Conservation (phyloP, 768 basidiomycete genomes). For the Trametes elegans region DNA sequence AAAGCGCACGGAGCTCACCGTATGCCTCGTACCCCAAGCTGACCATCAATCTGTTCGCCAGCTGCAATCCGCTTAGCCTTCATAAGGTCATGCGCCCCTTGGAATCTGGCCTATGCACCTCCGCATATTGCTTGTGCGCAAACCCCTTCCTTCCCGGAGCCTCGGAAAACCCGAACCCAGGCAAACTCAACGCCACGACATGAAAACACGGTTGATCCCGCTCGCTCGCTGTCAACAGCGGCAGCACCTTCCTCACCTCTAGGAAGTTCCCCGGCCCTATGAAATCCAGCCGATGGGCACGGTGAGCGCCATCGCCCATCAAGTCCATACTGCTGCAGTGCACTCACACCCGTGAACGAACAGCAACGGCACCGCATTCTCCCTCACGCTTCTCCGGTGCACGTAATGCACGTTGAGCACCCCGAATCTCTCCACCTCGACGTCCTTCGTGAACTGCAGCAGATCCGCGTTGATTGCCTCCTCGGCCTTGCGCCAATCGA, state of each 20-base stretch:
- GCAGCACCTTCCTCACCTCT: slow-evolving; percentile 28
- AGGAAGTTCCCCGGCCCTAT: slow-evolving; percentile 29
- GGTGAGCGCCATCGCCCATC: background rate
- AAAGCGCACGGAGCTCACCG: slow-evolving; percentile 18
- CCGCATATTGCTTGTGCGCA: slow-evolving; percentile 22
- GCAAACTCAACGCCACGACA: slow-evolving; percentile 29
- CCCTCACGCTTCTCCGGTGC: slow-evolving; percentile 30
- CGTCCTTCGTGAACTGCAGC: slow-evolving; percentile 35
- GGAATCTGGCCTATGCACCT: slow-evolving; percentile 19
- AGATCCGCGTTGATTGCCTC: slow-evolving; percentile 32
- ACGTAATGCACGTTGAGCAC: slow-evolving; percentile 36
- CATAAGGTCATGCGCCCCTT: too few species aligned
- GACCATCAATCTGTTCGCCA: slow-evolving; percentile 25
- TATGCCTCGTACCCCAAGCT: slow-evolving; percentile 25
- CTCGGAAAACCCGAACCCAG: slow-evolving; percentile 30
- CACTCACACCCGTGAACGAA: slow-evolving; percentile 34
- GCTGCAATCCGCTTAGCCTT: too few species aligned
- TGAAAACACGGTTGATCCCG: slow-evolving; percentile 27
- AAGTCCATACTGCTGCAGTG: background rate
- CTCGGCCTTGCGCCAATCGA: slow-evolving; percentile 33
- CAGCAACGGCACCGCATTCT: slow-evolving; percentile 29
- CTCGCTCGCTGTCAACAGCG: slow-evolving; percentile 23
- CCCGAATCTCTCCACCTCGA: slow-evolving; percentile 33
- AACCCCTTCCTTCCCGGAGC: slow-evolving; percentile 28
- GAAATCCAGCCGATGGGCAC: background rate